Conservation (phyloP, 208 protist genomes). For the Acanthamoeba royreba region DNA sequence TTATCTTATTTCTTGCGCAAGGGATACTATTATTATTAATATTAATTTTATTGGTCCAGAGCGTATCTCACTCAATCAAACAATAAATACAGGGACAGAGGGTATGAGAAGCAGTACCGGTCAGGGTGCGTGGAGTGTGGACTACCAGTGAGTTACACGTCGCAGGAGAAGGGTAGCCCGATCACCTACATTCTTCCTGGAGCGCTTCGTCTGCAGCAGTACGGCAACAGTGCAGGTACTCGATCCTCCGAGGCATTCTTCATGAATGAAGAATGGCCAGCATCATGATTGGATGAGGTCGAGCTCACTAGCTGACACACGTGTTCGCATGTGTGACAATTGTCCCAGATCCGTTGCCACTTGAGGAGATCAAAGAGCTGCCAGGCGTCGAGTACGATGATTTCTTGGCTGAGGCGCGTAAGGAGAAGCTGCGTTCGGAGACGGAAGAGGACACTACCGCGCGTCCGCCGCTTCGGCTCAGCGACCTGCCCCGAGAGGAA, state of each 20-base stretch:
- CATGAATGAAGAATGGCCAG: too few species aligned
- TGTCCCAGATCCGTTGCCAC: background rate
- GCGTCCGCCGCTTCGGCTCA: background rate
- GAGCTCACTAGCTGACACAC: background rate
- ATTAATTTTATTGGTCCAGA: background rate
- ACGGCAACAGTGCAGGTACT: background rate
- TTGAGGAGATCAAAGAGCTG: slow-evolving; percentile 10
- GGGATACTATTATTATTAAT: too few species aligned
- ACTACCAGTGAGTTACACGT: background rate
- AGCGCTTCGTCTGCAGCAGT: background rate
- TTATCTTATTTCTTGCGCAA: too few species aligned
- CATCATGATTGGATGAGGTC: background rate
- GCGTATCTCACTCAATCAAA: background rate
- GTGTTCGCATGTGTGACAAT: background rate
- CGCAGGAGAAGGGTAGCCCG: background rate
- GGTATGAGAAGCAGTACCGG: slow-evolving; percentile 18
- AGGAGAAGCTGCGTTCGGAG: background rate
- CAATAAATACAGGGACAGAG: background rate
- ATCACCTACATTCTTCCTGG: slow-evolving; percentile 29
- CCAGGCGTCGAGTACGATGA: slow-evolving; percentile 21
- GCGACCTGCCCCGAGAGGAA: background rate
- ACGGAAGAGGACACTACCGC: background rate
- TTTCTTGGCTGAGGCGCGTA: background rate
- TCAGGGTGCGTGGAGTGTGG: background rate
- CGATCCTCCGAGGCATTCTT: too few species aligned